Percentiles rank a stretch among this genome's conserved stretches.
Conservation (phyloP, 805 yeast genomes). For the Danielia reshetovae region DNA sequence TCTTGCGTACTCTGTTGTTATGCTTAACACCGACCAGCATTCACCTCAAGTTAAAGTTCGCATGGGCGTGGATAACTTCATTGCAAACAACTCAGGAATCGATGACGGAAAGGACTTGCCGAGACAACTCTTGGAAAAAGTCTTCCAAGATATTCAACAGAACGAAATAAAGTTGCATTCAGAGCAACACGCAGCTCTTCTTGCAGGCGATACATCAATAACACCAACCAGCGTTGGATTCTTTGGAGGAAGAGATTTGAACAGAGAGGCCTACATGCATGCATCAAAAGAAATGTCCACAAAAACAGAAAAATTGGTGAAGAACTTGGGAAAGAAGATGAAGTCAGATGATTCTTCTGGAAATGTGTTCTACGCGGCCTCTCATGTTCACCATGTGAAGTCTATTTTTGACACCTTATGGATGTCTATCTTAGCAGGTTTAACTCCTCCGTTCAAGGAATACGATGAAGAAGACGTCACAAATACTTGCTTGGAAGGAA, state of each 20-base stretch:
- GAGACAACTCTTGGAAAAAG: slow-evolving; percentile 59
- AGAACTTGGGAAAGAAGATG: slow-evolving; percentile 50
- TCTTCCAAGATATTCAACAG: slow-evolving; percentile 72
- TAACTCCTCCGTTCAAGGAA: slow-evolving; percentile 91
- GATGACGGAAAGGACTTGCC: slow-evolving; percentile 88
- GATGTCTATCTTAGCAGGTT: slow-evolving; percentile 95
- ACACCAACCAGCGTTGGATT: slow-evolving; percentile 39
- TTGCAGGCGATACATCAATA: slow-evolving; percentile 54
- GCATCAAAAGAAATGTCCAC: slow-evolving; percentile 90
- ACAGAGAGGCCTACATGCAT: slow-evolving; percentile 81
- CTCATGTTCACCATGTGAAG: slow-evolving; percentile 83
- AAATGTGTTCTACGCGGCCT: slow-evolving; percentile 69
- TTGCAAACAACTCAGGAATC: slow-evolving; percentile 84
- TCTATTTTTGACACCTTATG: slow-evolving; percentile 92
- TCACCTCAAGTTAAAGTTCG: slow-evolving; percentile 79
- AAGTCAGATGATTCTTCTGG: slow-evolving; percentile 38
- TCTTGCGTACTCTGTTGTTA: slow-evolving; percentile 83
- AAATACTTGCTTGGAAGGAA: slow-evolving; percentile 74
- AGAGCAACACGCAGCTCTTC: slow-evolving; percentile 88
- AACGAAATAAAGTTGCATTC: slow-evolving; percentile 89
- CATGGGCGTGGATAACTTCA: slow-evolving; percentile 85
- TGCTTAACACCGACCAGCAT: slow-evolving; percentile 94
- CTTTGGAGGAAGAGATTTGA: slow-evolving; percentile 65
- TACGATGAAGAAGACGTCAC: slow-evolving; percentile 72
- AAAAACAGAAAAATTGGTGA: slow-evolving; percentile 82